Conservation (phyloP, 169 alveolate species). For the Eimeria falciformis region DNA sequence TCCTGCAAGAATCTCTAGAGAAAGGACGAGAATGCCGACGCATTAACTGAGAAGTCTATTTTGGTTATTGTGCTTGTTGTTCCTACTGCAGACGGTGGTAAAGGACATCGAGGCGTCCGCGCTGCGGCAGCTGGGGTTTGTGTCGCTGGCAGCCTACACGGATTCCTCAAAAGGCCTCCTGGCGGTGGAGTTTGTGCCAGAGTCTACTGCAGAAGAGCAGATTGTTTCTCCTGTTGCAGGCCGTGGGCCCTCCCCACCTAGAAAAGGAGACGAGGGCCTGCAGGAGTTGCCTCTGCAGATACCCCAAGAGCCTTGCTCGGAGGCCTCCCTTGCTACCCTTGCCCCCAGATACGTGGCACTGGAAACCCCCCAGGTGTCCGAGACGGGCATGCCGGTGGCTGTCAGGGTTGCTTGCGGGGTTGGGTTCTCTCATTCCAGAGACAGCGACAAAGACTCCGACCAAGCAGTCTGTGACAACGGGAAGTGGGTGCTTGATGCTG, state of each 20-base stretch:
- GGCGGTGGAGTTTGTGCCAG: slow-evolving; percentile 56
- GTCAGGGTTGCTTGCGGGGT: slow-evolving; percentile 40
- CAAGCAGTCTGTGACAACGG: slow-evolving; percentile 80
- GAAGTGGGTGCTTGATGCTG: slow-evolving; percentile 65
- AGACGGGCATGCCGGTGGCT: slow-evolving; percentile 66
- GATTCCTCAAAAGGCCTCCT: slow-evolving; percentile 15
- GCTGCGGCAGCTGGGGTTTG: slow-evolving; percentile 55
- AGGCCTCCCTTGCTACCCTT: slow-evolving; percentile 36
- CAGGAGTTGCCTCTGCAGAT: slow-evolving; percentile 61
- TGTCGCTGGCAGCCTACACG: slow-evolving; percentile 44
- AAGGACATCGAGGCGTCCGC: slow-evolving; percentile 41
- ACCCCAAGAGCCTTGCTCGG: slow-evolving; percentile 59
- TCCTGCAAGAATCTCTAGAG: too few species aligned
- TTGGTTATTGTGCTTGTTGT: not conserved
- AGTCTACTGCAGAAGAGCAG: slow-evolving; percentile 42
- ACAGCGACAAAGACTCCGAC: slow-evolving; percentile 72
- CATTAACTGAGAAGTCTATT: too few species aligned
- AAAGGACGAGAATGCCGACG: too few species aligned
- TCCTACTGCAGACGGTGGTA: not conserved
- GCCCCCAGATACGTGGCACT: not conserved
- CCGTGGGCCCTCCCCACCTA: slow-evolving; percentile 58
- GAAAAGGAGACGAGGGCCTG: slow-evolving; percentile 47
- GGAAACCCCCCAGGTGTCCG: slow-evolving; percentile 10
- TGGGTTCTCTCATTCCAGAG: slow-evolving; percentile 39
- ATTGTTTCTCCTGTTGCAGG: slow-evolving; percentile 60